phyloP scores from a whole-genome alignment of 2,329 filamentous ascomycete genomes.

The Cladosporium sphaerospermum region DNA sequence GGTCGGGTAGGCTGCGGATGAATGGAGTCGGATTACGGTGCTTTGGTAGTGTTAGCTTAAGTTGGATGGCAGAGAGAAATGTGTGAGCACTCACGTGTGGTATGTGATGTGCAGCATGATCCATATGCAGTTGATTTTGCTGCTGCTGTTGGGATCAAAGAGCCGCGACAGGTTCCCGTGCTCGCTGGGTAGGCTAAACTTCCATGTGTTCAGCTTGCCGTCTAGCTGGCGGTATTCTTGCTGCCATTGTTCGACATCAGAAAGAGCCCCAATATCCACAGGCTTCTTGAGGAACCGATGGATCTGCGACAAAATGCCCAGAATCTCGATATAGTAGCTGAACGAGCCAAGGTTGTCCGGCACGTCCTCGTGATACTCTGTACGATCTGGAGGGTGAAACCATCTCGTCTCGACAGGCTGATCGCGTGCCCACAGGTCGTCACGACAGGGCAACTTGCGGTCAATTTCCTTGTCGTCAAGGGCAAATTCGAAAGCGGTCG shows the following conservation, averaged over 20 bases:
- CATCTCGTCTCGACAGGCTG: slow-evolving; percentile 77
- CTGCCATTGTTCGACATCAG: slow-evolving; percentile 87
- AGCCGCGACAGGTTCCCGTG: slow-evolving; percentile 79
- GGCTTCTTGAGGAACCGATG: slow-evolving; percentile 85
- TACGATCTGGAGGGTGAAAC: slow-evolving; percentile 52
- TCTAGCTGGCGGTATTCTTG: slow-evolving; percentile 79
- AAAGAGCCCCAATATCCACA: slow-evolving; percentile 76
- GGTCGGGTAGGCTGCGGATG: slow-evolving; percentile 85
- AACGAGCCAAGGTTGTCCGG: slow-evolving; percentile 82
- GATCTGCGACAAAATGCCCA: slow-evolving; percentile 80
- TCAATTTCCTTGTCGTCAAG: slow-evolving; percentile 87
- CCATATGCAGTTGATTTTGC: slow-evolving; percentile 73
- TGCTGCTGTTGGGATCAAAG: slow-evolving; percentile 57
- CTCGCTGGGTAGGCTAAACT: slow-evolving; percentile 72
- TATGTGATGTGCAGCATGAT: slow-evolving; percentile 89
- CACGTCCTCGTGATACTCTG: slow-evolving; percentile 49
- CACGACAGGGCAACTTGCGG: slow-evolving; percentile 75
- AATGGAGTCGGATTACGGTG: slow-evolving; percentile 82
- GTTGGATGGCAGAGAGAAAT: neutral
- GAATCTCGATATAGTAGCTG: slow-evolving; percentile 82
- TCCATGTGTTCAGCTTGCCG: slow-evolving; percentile 72
- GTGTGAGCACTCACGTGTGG: slow-evolving; percentile 56
- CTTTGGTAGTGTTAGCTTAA: slow-evolving; percentile 28
- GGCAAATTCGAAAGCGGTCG: slow-evolving; percentile 87
- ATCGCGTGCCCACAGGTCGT: slow-evolving; percentile 80